phyloP scores from a whole-genome alignment of 768 basidiomycete species.

The Boletus reticuloceps region DNA sequence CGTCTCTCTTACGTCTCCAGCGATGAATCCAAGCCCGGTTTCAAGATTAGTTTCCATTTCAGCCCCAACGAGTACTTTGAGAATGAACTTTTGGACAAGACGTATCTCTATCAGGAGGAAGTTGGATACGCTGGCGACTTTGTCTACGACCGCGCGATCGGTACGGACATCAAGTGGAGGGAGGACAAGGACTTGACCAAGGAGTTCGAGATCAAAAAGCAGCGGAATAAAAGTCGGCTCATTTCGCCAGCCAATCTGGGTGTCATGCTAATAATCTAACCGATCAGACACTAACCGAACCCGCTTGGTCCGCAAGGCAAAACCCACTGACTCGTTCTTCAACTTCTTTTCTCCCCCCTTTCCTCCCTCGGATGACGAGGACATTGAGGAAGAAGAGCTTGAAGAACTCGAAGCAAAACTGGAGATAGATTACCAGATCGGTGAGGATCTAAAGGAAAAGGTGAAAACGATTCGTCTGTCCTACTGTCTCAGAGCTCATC shows the following conservation, averaged over 20 bases:
- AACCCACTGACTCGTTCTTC: slow-evolving; percentile 95
- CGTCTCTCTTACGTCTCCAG: slow-evolving; percentile 71
- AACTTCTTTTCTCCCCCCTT: slow-evolving; percentile 91
- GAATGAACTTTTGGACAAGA: slow-evolving; percentile 83
- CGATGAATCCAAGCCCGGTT: slow-evolving; percentile 76
- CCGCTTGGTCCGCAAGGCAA: slow-evolving; percentile 80
- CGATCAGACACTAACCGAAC: slow-evolving; percentile 76
- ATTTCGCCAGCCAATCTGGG: neutral
- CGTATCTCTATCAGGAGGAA: slow-evolving; percentile 89
- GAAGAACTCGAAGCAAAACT: slow-evolving; percentile 91
- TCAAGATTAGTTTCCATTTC: slow-evolving; percentile 87
- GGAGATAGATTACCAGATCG: slow-evolving; percentile 96
- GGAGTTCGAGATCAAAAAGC: slow-evolving; percentile 98
- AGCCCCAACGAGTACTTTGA: slow-evolving; percentile 83
- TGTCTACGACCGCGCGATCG: slow-evolving; percentile 91
- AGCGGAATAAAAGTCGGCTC: slow-evolving; percentile 91
- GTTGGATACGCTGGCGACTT: slow-evolving; percentile 97
- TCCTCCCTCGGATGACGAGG: slow-evolving; percentile 67
- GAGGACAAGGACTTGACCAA: slow-evolving; percentile 97
- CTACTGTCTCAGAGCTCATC: neutral
- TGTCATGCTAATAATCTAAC: neutral
- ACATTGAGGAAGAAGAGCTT: slow-evolving; percentile 80
- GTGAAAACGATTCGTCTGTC: slow-evolving; percentile 36
- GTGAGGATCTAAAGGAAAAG: slow-evolving; percentile 97
- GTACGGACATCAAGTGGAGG: slow-evolving; percentile 94